Evolutionary conservation across 139 green algal genomes (phyloP).

Genomic region (Tetraselmis striata): DNA sequence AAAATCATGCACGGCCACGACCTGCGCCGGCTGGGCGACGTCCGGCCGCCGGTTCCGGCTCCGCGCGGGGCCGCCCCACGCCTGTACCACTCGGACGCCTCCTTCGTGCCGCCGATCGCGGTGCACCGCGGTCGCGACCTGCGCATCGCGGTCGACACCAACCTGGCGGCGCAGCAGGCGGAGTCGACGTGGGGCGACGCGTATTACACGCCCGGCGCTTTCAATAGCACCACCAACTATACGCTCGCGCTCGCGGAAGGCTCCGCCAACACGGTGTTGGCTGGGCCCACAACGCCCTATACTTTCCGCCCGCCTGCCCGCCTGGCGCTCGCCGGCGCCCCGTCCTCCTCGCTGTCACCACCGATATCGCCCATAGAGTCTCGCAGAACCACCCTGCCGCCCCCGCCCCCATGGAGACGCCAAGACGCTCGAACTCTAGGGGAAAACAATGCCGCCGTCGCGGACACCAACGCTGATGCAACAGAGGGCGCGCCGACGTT

Average conservation of each 20-base stretch:
- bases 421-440: too few relatives aligned
- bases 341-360: too few relatives aligned
- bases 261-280: background rate
- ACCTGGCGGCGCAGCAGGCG: background rate
- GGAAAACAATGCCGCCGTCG: too few relatives aligned
- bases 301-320: too few relatives aligned
- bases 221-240: background rate
- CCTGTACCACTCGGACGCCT: background rate
- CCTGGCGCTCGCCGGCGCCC: too few relatives aligned
- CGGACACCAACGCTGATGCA: too few relatives aligned
- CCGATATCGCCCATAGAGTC: too few relatives aligned
- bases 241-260: background rate
- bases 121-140: background rate
- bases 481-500: too few relatives aligned
- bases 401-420: too few relatives aligned
- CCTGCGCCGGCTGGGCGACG: background rate
- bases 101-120: background rate
- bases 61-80: too few relatives aligned
- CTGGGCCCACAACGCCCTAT: too few relatives aligned
- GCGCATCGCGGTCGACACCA: background rate
- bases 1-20: background rate
- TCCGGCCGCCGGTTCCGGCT: background rate
- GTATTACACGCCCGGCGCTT: background rate
- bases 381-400: too few relatives aligned
- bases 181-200: background rate